These are phyloP conservation scores for Hansenula lynferdii DNA, from an alignment of 1,139 yeast genomes.

Conservation along the genomic window DNA sequence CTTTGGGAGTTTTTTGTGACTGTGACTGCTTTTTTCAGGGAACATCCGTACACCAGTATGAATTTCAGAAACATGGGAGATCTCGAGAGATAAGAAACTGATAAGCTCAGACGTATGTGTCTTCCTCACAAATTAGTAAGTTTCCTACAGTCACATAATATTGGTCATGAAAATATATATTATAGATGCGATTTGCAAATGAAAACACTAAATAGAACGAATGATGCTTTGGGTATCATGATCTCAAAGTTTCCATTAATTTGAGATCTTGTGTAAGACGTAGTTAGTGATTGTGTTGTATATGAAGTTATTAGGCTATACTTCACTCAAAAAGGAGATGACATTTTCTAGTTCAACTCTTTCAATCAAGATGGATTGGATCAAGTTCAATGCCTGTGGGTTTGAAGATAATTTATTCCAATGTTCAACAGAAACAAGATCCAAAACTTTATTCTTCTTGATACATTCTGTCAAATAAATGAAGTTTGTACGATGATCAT, in stretches of 20 bases:
- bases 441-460: constrained; percentile 17
- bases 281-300: too few species aligned
- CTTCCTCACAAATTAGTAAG: too few species aligned
- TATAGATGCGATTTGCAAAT: too few species aligned
- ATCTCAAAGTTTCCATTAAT: too few species aligned
- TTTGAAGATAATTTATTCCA: constrained; percentile 7
- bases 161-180: too few species aligned
- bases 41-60: constrained; percentile 4
- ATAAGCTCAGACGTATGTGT: too few species aligned
- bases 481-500: constrained; percentile 4
- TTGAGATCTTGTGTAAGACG: too few species aligned
- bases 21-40: constrained; percentile 6
- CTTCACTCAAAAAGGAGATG: neutral
- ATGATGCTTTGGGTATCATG: neutral
- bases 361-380: constrained; percentile 11
- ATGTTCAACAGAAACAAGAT: constrained; percentile 5
- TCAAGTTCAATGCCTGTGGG: constrained; percentile 6
- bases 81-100: too few species aligned
- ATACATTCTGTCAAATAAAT: constrained; percentile 16
- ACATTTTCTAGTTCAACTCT: constrained; percentile 6
- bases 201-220: too few species aligned
- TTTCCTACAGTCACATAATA: too few species aligned
- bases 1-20: too few species aligned
- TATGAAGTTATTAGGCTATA: too few species aligned
- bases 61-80: neutral